These are phyloP conservation scores for Leccinum subfulvum DNA, from an alignment of 1,284 basidiomycete genomes.

Conservation along the genomic window DNA sequence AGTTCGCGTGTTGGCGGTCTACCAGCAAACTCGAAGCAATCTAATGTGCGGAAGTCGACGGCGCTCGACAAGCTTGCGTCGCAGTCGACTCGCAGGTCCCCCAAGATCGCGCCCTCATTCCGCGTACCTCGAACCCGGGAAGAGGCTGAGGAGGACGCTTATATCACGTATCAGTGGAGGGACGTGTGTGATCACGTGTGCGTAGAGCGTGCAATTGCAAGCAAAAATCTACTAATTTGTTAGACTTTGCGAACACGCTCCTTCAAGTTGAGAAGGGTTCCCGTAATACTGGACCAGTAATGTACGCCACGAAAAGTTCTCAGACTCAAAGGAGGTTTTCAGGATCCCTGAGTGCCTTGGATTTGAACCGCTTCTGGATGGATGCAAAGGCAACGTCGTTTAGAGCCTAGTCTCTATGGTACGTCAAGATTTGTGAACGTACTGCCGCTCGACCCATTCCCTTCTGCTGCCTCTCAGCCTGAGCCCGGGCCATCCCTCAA, in stretches of 20 bases:
- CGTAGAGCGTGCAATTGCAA: neutral
- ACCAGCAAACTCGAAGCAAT: too few relatives aligned
- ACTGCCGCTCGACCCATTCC: conserved; percentile 28
- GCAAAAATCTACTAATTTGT: neutral
- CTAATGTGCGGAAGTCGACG: too few relatives aligned
- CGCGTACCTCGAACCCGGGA: neutral
- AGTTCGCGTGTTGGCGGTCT: too few relatives aligned
- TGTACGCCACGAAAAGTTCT: conserved; percentile 23
- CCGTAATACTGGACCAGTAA: neutral
- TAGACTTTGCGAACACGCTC: too few relatives aligned
- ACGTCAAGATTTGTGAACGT: conserved; percentile 78
- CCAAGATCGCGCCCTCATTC: too few relatives aligned
- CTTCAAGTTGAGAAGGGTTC: conserved; percentile 9
- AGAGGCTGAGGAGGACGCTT: too few relatives aligned
- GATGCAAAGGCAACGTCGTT: conserved; percentile 64
- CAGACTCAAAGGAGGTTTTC: conserved; percentile 25
- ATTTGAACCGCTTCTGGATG: conserved; percentile 67
- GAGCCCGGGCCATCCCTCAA: neutral
- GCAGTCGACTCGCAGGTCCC: too few relatives aligned
- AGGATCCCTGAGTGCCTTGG: conserved; percentile 60
- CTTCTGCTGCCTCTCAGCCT: neutral
- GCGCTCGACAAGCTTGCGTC: too few relatives aligned
- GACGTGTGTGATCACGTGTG: conserved; percentile 11
- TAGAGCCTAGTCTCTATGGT: conserved; percentile 58
- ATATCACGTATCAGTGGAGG: too few relatives aligned